phyloP scores from a whole-genome alignment of 305 asterid species.

The Fraxinus latifolia region DNA sequence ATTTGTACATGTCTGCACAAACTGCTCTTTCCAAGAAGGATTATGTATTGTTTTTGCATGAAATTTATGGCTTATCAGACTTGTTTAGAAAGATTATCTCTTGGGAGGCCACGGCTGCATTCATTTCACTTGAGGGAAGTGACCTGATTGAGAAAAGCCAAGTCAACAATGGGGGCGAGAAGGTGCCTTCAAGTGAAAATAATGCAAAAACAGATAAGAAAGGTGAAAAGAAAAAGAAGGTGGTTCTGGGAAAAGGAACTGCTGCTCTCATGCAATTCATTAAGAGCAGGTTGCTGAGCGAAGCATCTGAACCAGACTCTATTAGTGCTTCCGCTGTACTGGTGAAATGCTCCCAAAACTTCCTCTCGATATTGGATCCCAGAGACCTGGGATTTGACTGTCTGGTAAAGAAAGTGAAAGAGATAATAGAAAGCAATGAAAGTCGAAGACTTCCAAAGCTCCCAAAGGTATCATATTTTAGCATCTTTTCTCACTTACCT shows the following conservation, averaged over 20 bases:
- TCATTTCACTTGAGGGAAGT: constrained; percentile 59
- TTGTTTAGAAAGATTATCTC: constrained; percentile 55
- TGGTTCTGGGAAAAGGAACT: constrained; percentile 73
- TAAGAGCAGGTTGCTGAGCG: constrained; percentile 50
- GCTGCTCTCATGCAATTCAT: constrained; percentile 57
- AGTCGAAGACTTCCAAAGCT: constrained; percentile 80
- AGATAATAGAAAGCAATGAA: constrained; percentile 74
- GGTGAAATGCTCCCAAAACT: constrained; percentile 40
- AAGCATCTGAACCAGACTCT: constrained; percentile 27
- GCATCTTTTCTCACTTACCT: not conserved
- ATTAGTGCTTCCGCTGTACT: constrained; percentile 15
- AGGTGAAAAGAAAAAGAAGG: constrained; percentile 68
- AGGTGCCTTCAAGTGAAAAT: constrained; percentile 30
- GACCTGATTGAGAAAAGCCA: constrained; percentile 31
- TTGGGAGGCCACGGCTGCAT: constrained; percentile 71
- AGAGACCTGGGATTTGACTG: constrained; percentile 39
- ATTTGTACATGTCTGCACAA: constrained; percentile 29
- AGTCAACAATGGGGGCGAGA: constrained; percentile 33
- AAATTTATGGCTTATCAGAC: constrained; percentile 39
- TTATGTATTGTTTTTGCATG: constrained; percentile 44
- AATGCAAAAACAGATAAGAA: constrained; percentile 45
- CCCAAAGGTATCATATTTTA: constrained; percentile 56
- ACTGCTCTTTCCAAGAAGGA: constrained; percentile 39
- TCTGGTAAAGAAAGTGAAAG: constrained; percentile 62
- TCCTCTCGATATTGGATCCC: constrained; percentile 52